These are phyloP conservation scores for Mycena pura DNA, from an alignment of 768 basidiomycete genomes.

Conservation along the genomic window DNA sequence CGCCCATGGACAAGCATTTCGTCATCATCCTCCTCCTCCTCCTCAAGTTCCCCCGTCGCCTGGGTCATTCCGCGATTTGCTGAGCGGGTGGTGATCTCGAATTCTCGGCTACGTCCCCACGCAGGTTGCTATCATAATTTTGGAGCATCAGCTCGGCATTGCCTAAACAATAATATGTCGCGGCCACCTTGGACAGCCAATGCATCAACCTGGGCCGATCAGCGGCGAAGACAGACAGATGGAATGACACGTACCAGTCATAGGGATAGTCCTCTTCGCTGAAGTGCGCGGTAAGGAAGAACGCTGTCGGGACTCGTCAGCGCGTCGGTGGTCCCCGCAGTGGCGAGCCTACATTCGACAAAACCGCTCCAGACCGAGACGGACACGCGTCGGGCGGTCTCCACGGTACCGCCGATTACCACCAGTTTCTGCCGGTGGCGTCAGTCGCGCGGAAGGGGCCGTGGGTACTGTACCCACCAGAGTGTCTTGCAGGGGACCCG, in stretches of 20 bases:
- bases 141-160: constrained; percentile 23
- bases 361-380: constrained; percentile 91
- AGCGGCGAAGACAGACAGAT: constrained; percentile 17
- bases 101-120: constrained; percentile 88
- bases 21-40: constrained; percentile 69
- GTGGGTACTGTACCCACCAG: constrained; percentile 53
- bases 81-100: constrained; percentile 87
- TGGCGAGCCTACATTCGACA: constrained; percentile 70
- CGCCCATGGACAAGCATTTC: constrained; percentile 65
- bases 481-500: constrained; percentile 79
- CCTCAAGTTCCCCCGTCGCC: constrained; percentile 79
- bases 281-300: constrained; percentile 90
- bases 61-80: constrained; percentile 68
- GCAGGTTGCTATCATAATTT: constrained; percentile 89
- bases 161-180: constrained; percentile 2
- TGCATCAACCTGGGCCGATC: constrained; percentile 75
- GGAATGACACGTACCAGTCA: constrained; percentile 63
- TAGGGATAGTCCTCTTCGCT: constrained; percentile 88
- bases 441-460: constrained; percentile 10
- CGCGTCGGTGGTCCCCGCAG: neutral
- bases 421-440: constrained; percentile 72
- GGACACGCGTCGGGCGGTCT: constrained; percentile 82
- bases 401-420: constrained; percentile 88
- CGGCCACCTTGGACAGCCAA: constrained; percentile 79
- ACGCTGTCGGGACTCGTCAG: constrained; percentile 52